Conservation (phyloP, 192 early-diverging fungal genomes). For the Thamnidium elegans region DNA sequence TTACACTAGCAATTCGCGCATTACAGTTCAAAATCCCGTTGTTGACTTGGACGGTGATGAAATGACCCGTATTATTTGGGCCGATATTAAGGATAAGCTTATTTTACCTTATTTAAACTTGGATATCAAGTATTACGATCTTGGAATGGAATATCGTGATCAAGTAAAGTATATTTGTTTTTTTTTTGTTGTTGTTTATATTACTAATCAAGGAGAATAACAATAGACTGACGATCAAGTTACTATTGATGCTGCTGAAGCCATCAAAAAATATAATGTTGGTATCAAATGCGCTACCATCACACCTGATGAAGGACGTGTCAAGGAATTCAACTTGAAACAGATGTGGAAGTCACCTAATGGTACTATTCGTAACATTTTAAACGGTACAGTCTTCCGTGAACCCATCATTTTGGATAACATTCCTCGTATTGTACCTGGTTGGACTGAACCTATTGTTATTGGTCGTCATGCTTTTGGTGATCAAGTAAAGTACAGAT, state of each 20-base stretch:
- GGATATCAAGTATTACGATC: constrained; percentile 97
- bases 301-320: constrained; percentile 94
- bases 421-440: constrained; percentile 88
- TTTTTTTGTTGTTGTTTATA: background rate
- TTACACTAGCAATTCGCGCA: constrained; percentile 43
- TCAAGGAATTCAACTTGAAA: constrained; percentile 93
- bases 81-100: constrained; percentile 89
- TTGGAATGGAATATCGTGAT: constrained; percentile 94
- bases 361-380: constrained; percentile 92
- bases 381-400: constrained; percentile 96
- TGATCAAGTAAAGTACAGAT: constrained; percentile 66
- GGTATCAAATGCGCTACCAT: constrained; percentile 99
- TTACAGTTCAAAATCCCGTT: constrained; percentile 88
- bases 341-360: constrained; percentile 98
- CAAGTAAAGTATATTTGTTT: constrained; percentile 45
- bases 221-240: constrained; percentile 68
- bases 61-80: constrained; percentile 98
- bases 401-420: constrained; percentile 94
- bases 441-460: constrained; percentile 91
- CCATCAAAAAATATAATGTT: constrained; percentile 95
- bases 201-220: background rate
- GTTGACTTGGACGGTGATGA: constrained; percentile 97
- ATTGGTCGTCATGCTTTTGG: constrained; percentile 95
- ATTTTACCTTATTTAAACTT: constrained; percentile 85
- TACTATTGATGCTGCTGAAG: constrained; percentile 91